Evolutionary conservation across 2,329 filamentous ascomycete genomes (phyloP), one percentile per base, ranked within the genome.

Genomic region (Exophiala lecanii-corni): DNA sequence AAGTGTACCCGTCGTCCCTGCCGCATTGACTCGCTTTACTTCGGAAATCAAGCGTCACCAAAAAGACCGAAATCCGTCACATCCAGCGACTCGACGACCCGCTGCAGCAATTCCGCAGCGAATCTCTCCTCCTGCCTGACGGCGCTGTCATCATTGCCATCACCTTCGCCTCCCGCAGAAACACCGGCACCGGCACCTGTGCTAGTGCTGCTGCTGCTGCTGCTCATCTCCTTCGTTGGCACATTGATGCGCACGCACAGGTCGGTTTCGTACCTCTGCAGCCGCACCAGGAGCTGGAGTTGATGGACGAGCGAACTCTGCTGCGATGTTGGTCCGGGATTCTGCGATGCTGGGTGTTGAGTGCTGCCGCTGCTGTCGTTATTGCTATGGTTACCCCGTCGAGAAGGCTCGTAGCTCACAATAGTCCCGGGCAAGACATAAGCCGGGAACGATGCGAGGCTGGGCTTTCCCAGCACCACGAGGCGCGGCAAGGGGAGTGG

Each of bases 221-320:
- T 81, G 12, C 81, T 81, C 43, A 91, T 78, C 21, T 87, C 81
- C 6, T 83, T 81, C 62, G 92, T 84, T 19, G 89, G 91, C 36
- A 94, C 85, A 65, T 95, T 96, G 59, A 95, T 79, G 30, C 86
- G 86, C 50, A 95, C 79, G 35, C 95, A 70, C 28, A 97, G 69
- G 64, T 97, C 91, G 1, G 89, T 91, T 44, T 72, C 73, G 60
- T 89, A 75, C 57, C 78, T 75, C 64, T 82, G 82, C 35, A 97
- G 72, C 12, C 91, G 76, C 43, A 96, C 68, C 30, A 96, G 71
- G 12, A 87, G 79, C 53, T 94, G 73, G 92, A 82, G 31, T 79
- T 85, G 5, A 86, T 86, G 49, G 4, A 52, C 55, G n/a, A 46
- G 42, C 18, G 37, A 41, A 9, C 17, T 41, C 28, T 21, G 39